phyloP scores from a whole-genome alignment of 2,329 filamentous ascomycete species.

The Botryotinia globosa region DNA sequence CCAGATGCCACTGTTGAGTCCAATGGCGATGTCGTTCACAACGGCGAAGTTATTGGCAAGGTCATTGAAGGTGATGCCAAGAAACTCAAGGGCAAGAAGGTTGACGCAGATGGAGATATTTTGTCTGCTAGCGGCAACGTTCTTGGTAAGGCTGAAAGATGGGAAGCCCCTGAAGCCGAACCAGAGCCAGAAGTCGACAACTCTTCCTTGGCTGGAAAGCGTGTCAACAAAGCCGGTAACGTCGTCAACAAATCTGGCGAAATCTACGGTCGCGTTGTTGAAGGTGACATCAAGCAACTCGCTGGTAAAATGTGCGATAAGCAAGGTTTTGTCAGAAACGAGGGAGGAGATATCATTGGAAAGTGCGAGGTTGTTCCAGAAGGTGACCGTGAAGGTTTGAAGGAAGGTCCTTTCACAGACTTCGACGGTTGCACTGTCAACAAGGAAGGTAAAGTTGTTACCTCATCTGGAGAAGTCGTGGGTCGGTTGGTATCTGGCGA shows the following conservation, averaged over 20 bases:
- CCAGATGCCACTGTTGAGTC: conserved; percentile 52
- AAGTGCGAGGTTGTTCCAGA: conserved; percentile 66
- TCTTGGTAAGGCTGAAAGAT: conserved; percentile 66
- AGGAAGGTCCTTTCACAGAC: conserved; percentile 68
- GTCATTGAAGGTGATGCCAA: conserved; percentile 63
- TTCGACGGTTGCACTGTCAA: conserved; percentile 62
- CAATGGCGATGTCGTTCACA: conserved; percentile 52
- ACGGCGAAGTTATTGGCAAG: conserved; percentile 55
- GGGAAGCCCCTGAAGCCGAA: conserved; percentile 51
- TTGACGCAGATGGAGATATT: conserved; percentile 68
- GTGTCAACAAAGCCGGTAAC: conserved; percentile 68
- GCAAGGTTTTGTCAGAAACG: conserved; percentile 68
- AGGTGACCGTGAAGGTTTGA: conserved; percentile 59
- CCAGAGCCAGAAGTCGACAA: conserved; percentile 52
- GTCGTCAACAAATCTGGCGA: conserved; percentile 53
- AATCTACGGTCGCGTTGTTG: conserved; percentile 63
- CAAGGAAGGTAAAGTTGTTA: conserved; percentile 68
- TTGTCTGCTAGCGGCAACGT: conserved; percentile 64
- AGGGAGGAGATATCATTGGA: conserved; percentile 68
- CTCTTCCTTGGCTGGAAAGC: conserved; percentile 64
- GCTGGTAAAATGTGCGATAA: conserved; percentile 69
- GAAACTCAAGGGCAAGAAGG: conserved; percentile 60
- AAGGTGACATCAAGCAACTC: conserved; percentile 62
- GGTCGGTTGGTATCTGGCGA: conserved; percentile 71
- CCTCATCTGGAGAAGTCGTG: conserved; percentile 65